Conservation (phyloP, 139 green algal species). For the Pleodorina starrii region DNA sequence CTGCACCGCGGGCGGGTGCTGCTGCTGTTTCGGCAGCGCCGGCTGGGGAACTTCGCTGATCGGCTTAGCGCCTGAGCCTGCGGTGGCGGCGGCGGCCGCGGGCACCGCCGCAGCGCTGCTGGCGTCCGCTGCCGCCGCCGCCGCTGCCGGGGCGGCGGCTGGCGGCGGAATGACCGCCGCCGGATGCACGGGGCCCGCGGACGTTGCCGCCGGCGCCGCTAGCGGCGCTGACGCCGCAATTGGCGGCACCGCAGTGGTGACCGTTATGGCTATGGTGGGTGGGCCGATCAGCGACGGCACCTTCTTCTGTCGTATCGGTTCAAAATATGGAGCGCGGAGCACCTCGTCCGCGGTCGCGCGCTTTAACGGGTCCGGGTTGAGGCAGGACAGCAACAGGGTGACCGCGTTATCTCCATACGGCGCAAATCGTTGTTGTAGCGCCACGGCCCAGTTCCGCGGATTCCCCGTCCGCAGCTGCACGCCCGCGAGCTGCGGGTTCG, state of each 20-base stretch:
- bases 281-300: constrained; percentile 8
- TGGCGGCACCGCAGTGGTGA: background rate
- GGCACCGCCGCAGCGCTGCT: background rate
- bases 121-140: background rate
- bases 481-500: constrained; percentile 42
- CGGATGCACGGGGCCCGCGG: background rate
- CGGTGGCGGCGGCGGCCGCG: background rate
- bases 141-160: background rate
- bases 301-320: constrained; percentile 12
- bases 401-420: constrained; percentile 25
- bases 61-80: background rate
- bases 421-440: constrained; percentile 34
- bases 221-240: background rate
- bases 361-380: constrained; percentile 50
- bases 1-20: background rate
- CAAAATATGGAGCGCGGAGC: constrained; percentile 32
- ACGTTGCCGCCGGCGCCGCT: background rate
- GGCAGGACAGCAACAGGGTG: constrained; percentile 21
- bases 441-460: constrained; percentile 47
- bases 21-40: background rate
- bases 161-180: background rate
- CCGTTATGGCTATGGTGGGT: background rate
- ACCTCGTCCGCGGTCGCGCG: constrained; percentile 45
- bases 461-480: constrained; percentile 31
- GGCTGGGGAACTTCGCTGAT: background rate